phyloP scores from a whole-genome alignment of 352 stramenopile genomes.

The Phytophthora nicotianae region DNA sequence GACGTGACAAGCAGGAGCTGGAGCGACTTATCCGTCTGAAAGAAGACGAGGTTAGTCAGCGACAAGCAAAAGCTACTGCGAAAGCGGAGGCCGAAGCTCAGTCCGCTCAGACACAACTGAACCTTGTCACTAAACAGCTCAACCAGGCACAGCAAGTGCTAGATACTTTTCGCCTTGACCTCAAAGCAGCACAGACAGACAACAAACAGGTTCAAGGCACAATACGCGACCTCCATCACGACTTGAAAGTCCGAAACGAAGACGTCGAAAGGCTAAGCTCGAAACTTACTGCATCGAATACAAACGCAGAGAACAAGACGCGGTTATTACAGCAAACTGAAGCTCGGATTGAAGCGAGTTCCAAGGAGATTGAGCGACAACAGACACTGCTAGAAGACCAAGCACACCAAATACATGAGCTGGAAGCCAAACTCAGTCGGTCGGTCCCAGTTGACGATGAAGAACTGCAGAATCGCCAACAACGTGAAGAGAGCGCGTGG shows the following conservation, averaged over 20 bases:
- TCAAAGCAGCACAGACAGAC: conserved; percentile 17
- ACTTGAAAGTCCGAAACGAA: conserved; percentile 20
- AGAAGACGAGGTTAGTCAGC: conserved; percentile 30
- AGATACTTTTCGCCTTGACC: conserved; percentile 5
- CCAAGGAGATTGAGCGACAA: conserved; percentile 46
- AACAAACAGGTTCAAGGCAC: conserved; percentile 25
- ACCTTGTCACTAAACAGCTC: conserved; percentile 22
- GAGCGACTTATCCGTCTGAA: conserved; percentile 34
- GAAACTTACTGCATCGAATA: conserved; percentile 18
- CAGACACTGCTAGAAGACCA: conserved; percentile 39
- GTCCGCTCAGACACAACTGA: conserved; percentile 12
- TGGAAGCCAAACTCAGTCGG: conserved; percentile 57
- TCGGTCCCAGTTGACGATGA: conserved; percentile 61
- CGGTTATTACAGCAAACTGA: conserved; percentile 34
- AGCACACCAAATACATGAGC: conserved; percentile 45
- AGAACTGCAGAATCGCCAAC: conserved; percentile 39
- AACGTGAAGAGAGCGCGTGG: conserved; percentile 64
- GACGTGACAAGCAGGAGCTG: conserved; percentile 41
- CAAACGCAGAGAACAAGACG: conserved; percentile 9
- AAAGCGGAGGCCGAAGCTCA: conserved; percentile 17
- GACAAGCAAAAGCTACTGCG: conserved; percentile 15
- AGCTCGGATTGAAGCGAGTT: conserved; percentile 17
- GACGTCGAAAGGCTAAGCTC: conserved; percentile 26
- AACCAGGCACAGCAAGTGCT: conserved; percentile 14
- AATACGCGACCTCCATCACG: conserved; percentile 10